Evolutionary conservation across 2,329 filamentous ascomycete species (phyloP).

Genomic region (Camillea tinctor): DNA sequence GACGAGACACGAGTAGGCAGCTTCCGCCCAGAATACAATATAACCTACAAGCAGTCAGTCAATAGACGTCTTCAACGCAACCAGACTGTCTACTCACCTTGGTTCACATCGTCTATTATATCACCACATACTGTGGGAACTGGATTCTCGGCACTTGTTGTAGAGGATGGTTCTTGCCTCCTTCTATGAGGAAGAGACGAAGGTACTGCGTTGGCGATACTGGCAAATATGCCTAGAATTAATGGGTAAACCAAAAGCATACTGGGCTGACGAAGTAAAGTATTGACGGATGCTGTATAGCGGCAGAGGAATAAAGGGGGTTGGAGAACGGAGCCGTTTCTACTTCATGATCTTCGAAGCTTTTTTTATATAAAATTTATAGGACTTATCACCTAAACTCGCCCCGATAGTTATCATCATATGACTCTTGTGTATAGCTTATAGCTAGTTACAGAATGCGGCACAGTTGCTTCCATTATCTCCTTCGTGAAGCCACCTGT

Average conservation of each 20-base stretch:
- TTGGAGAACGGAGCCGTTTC: neutral
- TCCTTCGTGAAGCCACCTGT: neutral
- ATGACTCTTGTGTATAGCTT: neutral
- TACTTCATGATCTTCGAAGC: neutral
- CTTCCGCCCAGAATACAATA: neutral
- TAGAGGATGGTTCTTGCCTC: neutral
- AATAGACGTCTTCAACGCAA: neutral
- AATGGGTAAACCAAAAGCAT: neutral
- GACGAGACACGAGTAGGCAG: constrained; percentile 35
- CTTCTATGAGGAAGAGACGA: neutral
- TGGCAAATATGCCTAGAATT: neutral
- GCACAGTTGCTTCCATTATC: neutral
- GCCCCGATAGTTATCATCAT: neutral
- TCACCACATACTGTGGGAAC: neutral
- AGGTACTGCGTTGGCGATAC: neutral
- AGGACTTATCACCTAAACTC: neutral
- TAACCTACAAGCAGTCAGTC: neutral
- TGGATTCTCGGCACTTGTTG: neutral
- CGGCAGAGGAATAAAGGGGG: too few species aligned
- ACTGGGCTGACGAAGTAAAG: neutral
- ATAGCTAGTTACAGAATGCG: neutral
- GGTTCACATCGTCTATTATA: neutral
- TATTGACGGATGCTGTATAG: too few species aligned
- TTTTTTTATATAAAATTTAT: neutral
- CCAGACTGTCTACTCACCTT: neutral